These are phyloP conservation scores for Saccharomycopsis sp. DNA, from an alignment of 805 yeast species.

Conservation along the genomic window DNA sequence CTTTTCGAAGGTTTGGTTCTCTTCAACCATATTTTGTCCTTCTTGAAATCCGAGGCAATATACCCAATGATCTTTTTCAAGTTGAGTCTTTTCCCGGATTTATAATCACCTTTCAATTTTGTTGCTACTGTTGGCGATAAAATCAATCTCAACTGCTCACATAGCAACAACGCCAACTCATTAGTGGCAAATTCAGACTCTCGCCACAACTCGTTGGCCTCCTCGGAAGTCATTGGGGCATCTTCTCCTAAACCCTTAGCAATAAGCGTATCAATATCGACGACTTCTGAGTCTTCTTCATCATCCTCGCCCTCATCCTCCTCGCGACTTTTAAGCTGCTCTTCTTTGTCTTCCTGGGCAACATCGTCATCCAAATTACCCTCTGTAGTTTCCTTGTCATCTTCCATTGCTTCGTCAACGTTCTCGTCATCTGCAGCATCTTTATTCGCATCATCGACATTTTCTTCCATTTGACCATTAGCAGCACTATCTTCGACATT, in stretches of 20 bases:
- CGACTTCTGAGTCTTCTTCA: conserved; percentile 27
- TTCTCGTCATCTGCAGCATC: conserved; percentile 23
- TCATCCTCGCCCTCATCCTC: conserved; percentile 26
- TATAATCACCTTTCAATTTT: conserved; percentile 89
- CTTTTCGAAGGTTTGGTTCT: conserved; percentile 97
- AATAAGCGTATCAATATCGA: conserved; percentile 26
- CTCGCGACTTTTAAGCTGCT: conserved; percentile 32
- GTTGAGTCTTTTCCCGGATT: conserved; percentile 93
- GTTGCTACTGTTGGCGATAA: conserved; percentile 96
- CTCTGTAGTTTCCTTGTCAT: conserved; percentile 30
- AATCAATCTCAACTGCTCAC: conserved; percentile 89
- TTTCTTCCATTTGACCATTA: conserved; percentile 25
- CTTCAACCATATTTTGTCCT: conserved; percentile 97
- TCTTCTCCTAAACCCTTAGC: conserved; percentile 24
- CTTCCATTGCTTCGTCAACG: conserved; percentile 28
- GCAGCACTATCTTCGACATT: conserved; percentile 25
- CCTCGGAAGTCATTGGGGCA: conserved; percentile 46
- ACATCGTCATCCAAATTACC: conserved; percentile 36
- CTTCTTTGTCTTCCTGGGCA: conserved; percentile 27
- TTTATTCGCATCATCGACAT: conserved; percentile 24
- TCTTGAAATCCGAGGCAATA: conserved; percentile 94
- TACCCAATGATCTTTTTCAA: conserved; percentile 97
- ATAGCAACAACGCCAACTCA: conserved; percentile 77
- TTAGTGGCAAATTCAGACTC: conserved; percentile 77
- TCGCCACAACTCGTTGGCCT: conserved; percentile 76